Evolutionary conservation across 257 asterid genomes (phyloP), one percentile per base, ranked within the genome.

Genomic region (Jasminum sambac): DNA sequence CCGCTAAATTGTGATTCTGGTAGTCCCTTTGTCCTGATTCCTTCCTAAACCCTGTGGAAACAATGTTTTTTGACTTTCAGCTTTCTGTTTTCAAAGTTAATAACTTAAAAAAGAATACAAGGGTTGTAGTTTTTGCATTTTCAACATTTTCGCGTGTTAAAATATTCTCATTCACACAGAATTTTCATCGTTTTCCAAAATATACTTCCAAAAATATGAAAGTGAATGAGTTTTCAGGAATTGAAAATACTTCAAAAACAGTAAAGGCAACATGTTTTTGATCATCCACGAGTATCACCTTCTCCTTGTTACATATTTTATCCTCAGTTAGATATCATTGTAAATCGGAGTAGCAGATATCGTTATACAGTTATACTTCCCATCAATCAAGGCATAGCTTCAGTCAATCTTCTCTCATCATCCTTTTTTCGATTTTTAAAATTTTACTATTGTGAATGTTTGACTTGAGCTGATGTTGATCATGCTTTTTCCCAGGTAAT

Each of bases 1-100:
- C 99, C 99, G 7, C 85, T 95, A n/a, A 95, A 95, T 78, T 95
- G 99, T 74, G 98, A 95, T 79, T 95, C 98, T 83, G 99, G 99
- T 92, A 83, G 72, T 70, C 14, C 39, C 23, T 44, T 41, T 5
- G 17, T 63, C 41, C 41, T 24, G 21, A 24, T 26, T 24, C 43
- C 68, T 57, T 72, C 39, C 34, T 40, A 50, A 30, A 11, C 17
- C 24, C 62, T 37, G 19, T 55, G 17, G 36, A 41, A 5, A 8
- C 25, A 7, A 41, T 12, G 23, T 21, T 23, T 17, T 17, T 21
- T 1, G 2, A 8, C 44, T 52, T 21, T 11, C 26, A 17, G 8
- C 26, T 50, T 17, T 6, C 17, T 17, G 36, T 30, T 30, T 30
- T 30, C 36, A 4, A 4, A 30, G 36, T 30, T 30, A 30, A n/a